A percentile compares a stretch with the other conserved stretches of the same genome.
These are phyloP conservation scores for Phytophthora syringae DNA, from an alignment of 352 stramenopile genomes.

Conservation along the genomic window DNA sequence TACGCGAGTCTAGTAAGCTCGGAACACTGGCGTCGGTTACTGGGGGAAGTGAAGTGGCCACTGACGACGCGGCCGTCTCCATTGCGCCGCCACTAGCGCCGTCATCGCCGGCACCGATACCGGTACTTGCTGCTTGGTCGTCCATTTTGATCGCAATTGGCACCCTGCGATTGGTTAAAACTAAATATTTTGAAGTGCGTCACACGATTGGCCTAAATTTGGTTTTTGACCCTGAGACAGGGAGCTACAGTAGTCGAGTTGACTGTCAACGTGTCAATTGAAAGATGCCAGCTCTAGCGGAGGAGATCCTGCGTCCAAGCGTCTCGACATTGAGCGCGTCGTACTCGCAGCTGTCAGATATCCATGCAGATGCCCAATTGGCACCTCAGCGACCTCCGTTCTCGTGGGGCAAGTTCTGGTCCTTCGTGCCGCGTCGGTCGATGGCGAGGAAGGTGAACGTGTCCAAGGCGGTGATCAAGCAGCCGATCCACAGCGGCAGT, in stretches of 20 bases:
- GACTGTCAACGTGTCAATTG: constrained; percentile 6
- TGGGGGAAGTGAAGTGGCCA: not conserved
- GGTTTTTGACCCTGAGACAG: too few relatives aligned
- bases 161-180: constrained; percentile 17
- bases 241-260: too few relatives aligned
- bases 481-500: constrained; percentile 78
- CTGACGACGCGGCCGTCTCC: not conserved
- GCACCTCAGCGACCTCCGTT: constrained; percentile 35
- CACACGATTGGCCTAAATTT: too few relatives aligned
- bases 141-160: constrained; percentile 14
- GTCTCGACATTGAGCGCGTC: constrained; percentile 23
- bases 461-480: constrained; percentile 68
- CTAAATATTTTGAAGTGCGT: not conserved
- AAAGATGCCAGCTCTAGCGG: constrained; percentile 17
- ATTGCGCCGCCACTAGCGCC: not conserved
- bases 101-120: too few relatives aligned
- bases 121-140: constrained; percentile 7
- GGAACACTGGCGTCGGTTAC: constrained; percentile 25
- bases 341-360: constrained; percentile 27
- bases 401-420: constrained; percentile 68
- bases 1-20: constrained; percentile 59
- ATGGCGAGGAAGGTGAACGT: constrained; percentile 73
- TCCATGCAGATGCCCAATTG: constrained; percentile 14
- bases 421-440: constrained; percentile 51
- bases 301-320: constrained; percentile 22